These are phyloP conservation scores for Lipomyces oligophaga DNA, from an alignment of 805 yeast genomes.

Conservation along the genomic window DNA sequence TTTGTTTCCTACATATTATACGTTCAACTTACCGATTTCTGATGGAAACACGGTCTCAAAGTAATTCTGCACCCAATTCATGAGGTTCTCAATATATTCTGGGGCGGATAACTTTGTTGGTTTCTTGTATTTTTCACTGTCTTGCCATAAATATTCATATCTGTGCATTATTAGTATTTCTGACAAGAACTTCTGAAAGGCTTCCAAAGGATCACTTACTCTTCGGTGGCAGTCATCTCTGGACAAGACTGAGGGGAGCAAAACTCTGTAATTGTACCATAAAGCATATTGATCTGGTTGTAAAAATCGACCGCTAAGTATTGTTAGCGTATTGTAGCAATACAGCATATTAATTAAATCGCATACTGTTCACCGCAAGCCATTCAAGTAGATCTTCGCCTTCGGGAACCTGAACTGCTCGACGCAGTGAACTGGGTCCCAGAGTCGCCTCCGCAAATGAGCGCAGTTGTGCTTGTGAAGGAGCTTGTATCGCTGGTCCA, in stretches of 20 bases:
- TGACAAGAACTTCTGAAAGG: background rate
- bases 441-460: slow-evolving; percentile 91
- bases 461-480: slow-evolving; percentile 50
- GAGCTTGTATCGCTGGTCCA: no score
- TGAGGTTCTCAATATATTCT: slow-evolving; percentile 84
- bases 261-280: slow-evolving; percentile 92
- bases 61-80: slow-evolving; percentile 93
- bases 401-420: slow-evolving; percentile 88
- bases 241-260: slow-evolving; percentile 96
- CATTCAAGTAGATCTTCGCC: slow-evolving; percentile 92
- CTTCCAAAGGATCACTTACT: slow-evolving; percentile 45
- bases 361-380: slow-evolving; percentile 75
- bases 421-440: slow-evolving; percentile 86
- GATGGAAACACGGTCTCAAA: slow-evolving; percentile 87
- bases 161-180: background rate
- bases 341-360: background rate
- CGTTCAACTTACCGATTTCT: slow-evolving; percentile 53
- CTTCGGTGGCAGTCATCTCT: slow-evolving; percentile 95
- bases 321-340: no score
- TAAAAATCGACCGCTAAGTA: slow-evolving; percentile 81
- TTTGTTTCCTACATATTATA: background rate
- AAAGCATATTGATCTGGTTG: slow-evolving; percentile 93
- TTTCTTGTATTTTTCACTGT: slow-evolving; percentile 53
- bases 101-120: slow-evolving; percentile 93
- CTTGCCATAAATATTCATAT: slow-evolving; percentile 91